A percentile compares a stretch with the other conserved stretches of the same genome.
Conservation (phyloP, 805 yeast genomes). For the Phaffomyces thermotolerans region DNA sequence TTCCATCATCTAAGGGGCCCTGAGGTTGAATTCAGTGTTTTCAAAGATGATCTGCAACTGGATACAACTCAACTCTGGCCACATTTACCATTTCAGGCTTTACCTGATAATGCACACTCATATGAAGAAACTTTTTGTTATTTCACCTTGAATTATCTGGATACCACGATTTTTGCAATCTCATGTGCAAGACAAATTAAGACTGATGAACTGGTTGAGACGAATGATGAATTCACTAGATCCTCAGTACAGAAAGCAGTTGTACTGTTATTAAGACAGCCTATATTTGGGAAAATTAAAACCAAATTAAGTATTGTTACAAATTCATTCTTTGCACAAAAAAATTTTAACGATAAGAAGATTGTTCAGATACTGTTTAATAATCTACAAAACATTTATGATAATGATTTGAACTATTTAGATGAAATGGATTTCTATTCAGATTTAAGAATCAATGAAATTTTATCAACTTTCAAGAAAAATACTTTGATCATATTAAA, state of each 20-base stretch:
- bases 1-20: conserved; percentile 94
- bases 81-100: conserved; percentile 83
- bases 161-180: conserved; percentile 84
- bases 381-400: conserved; percentile 44
- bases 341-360: conserved; percentile 61
- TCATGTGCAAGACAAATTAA: conserved; percentile 85
- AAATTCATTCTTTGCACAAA: conserved; percentile 75
- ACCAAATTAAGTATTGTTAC: conserved; percentile 90
- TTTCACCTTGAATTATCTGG: conserved; percentile 64
- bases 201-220: conserved; percentile 48
- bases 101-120: conserved; percentile 94
- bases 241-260: conserved; percentile 88
- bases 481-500: conserved; percentile 65
- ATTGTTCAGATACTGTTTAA: conserved; percentile 65
- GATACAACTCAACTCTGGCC: conserved; percentile 55
- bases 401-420: conserved; percentile 18
- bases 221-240: conserved; percentile 63
- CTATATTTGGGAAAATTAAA: conserved; percentile 80
- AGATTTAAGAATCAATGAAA: conserved; percentile 65
- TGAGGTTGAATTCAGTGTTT: conserved; percentile 85
- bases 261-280: conserved; percentile 79
- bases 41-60: conserved; percentile 19
- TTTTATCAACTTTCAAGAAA: conserved; percentile 50
- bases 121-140: conserved; percentile 91
- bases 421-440: conserved; percentile 58